These are phyloP conservation scores for Cardamine chenopodiifolia DNA, from an alignment of 345 rosid genomes.

Conservation along the genomic window DNA sequence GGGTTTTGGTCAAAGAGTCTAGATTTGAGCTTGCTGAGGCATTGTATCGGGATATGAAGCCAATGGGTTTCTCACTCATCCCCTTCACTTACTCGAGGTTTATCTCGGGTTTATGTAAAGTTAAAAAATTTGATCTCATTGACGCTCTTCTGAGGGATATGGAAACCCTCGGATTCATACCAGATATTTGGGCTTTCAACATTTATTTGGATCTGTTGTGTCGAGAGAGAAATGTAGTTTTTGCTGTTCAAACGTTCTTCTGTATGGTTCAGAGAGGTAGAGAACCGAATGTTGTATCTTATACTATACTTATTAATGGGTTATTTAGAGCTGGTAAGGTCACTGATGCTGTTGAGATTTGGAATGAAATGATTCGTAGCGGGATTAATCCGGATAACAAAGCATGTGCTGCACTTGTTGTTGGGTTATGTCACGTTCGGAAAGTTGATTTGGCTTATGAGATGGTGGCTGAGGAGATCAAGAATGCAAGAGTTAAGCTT, in stretches of 20 bases:
- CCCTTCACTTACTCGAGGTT: conserved; percentile 90
- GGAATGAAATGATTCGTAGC: conserved; percentile 67
- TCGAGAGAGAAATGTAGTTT: conserved; percentile 49
- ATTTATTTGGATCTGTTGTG: conserved; percentile 75
- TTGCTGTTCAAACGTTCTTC: conserved; percentile 65
- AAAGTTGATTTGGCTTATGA: conserved; percentile 92
- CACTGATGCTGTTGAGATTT: conserved; percentile 57
- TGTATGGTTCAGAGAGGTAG: conserved; percentile 65
- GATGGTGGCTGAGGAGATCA: conserved; percentile 66
- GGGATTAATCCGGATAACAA: conserved; percentile 67
- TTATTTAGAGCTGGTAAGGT: conserved; percentile 60
- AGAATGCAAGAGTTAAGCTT: conserved; percentile 56
- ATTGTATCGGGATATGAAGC: conserved; percentile 60
- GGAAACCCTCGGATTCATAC: conserved; percentile 65
- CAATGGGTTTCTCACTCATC: conserved; percentile 74
- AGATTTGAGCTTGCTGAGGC: conserved; percentile 76
- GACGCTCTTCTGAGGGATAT: conserved; percentile 64
- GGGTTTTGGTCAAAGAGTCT: conserved; percentile 61
- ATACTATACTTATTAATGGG: conserved; percentile 73
- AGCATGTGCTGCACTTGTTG: conserved; percentile 64
- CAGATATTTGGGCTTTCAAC: conserved; percentile 85
- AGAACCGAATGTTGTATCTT: conserved; percentile 82
- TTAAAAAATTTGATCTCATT: conserved; percentile 58
- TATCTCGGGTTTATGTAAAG: conserved; percentile 79
- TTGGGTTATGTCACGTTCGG: conserved; percentile 69